A percentile compares a stretch with the other conserved stretches of the same genome.
phyloP scores from a whole-genome alignment of 306 rosid species.

The Lotus japonicus region DNA sequence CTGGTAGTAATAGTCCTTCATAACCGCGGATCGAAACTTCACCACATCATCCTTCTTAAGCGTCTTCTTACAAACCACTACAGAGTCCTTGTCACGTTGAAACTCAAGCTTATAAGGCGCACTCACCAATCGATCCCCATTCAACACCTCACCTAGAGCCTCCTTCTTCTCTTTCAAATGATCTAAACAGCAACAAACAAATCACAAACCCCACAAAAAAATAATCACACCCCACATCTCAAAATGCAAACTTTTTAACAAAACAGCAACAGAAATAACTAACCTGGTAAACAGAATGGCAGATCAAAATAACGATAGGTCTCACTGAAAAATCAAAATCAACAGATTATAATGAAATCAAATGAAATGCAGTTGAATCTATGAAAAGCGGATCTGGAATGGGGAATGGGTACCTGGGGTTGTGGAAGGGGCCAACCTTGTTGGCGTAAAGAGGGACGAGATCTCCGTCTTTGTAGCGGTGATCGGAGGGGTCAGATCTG shows the following conservation, averaged over 20 bases:
- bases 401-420: slow-evolving; percentile 39
- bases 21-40: slow-evolving; percentile 53
- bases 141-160: slow-evolving; percentile 85
- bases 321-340: slow-evolving; percentile 19
- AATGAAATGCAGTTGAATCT: background rate
- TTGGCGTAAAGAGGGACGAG: slow-evolving; percentile 47
- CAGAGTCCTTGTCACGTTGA: slow-evolving; percentile 45
- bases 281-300: slow-evolving; percentile 75
- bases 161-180: slow-evolving; percentile 67
- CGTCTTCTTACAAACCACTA: slow-evolving; percentile 40
- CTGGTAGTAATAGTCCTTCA: slow-evolving; percentile 76
- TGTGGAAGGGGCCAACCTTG: slow-evolving; percentile 56
- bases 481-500: slow-evolving; percentile 48
- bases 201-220: background rate
- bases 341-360: background rate
- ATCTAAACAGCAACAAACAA: slow-evolving; percentile 31
- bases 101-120: slow-evolving; percentile 81
- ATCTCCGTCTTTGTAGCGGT: slow-evolving; percentile 41
- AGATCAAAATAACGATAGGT: slow-evolving; percentile 70
- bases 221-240: background rate
- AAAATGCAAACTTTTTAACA: background rate
- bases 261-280: background rate
- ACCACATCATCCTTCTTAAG: slow-evolving; percentile 58
- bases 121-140: slow-evolving; percentile 82
- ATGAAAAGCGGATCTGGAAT: background rate